A percentile compares a stretch with the other conserved stretches of the same genome.
These are phyloP conservation scores for Rubroshorea leprosula DNA, from an alignment of 345 rosid species.

Conservation along the genomic window DNA sequence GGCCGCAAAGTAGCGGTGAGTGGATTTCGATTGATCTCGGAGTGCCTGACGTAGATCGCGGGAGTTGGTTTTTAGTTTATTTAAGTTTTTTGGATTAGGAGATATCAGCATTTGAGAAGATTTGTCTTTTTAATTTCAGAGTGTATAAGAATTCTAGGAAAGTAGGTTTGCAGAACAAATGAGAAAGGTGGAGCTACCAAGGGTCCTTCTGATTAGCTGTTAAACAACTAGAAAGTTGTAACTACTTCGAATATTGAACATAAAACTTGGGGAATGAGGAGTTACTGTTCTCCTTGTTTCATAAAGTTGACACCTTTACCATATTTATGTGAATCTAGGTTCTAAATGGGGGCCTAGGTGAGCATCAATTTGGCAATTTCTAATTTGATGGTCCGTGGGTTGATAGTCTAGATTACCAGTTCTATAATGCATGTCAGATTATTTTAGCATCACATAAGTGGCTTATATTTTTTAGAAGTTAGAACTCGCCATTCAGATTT, in stretches of 20 bases:
- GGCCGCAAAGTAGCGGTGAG: slow-evolving; percentile 79
- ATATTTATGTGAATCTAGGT: too few relatives aligned
- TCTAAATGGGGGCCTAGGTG: neutral
- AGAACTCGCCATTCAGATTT: too few relatives aligned
- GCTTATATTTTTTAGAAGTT: too few relatives aligned
- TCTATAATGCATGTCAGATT: neutral
- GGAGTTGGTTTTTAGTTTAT: neutral
- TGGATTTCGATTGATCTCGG: neutral
- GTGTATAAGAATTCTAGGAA: too few relatives aligned
- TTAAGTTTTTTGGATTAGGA: neutral
- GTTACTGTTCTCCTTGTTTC: neutral
- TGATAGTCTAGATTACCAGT: neutral
- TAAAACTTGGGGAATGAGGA: neutral
- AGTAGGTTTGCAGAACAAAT: too few relatives aligned
- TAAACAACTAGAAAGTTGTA: too few relatives aligned
- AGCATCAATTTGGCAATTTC: neutral
- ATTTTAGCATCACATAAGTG: neutral
- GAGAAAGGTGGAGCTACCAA: neutral
- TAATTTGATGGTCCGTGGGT: neutral
- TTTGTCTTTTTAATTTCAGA: neutral
- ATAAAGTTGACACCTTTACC: neutral
- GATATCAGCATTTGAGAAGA: too few relatives aligned
- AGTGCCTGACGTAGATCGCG: neutral
- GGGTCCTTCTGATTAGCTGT: neutral
- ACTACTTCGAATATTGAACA: too few relatives aligned